Base-by-base conservation (phyloP, 768 basidiomycete species). In the Termitomyces bulborhizus region DNA sequence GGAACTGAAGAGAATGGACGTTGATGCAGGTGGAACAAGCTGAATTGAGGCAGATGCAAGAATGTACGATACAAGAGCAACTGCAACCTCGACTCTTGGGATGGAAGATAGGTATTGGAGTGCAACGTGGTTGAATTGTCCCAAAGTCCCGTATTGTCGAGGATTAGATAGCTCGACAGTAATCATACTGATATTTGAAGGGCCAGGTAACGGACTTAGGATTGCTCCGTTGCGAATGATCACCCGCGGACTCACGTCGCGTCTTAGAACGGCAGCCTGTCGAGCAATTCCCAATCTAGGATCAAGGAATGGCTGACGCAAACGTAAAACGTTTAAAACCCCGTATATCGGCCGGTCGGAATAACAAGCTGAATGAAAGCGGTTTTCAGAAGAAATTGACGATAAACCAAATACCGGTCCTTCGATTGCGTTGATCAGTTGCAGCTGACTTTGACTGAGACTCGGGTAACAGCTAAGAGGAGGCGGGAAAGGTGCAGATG, bases 381-480 rank as follows among this genome's bases (percentile, higher is more conserved):
- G 59, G 12, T 70, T 62, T 4, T 74, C 59, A 26, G 68, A 49
- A 29, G 66, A 46, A 24, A 64, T 46, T 0, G 65, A 15, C n/a
- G 74, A 60, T 24, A 87, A 68, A 21, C 76, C 77, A 62, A 85
- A 87, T 12, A 80, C 76, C 11, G 59, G 61, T 16, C 69, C 70
- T 64, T 87, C 85, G 36, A 87, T 64, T 15, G 68, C 53, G 61
- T 76, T 75, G 47, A 85, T 66, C 51, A 68, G 65, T 31, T 76
- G 63, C 34, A 75, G 57, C 57, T 79, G 74, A 12, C 68, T 56
- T 12, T 67, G 47, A 29, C 64, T 66, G 11, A 86, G 68, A 26
- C 71, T 69, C n/a, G 86, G 84, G 62, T 81, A 84, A 62, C 85
- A 88, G 12, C 77, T 73, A 1, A 84, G 63, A 0, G 85, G 82